Percentiles rank a stretch among this genome's conserved stretches.
These are phyloP conservation scores for Arachnomyces sp. DNA, from an alignment of 2,329 filamentous ascomycete genomes.

Conservation along the genomic window DNA sequence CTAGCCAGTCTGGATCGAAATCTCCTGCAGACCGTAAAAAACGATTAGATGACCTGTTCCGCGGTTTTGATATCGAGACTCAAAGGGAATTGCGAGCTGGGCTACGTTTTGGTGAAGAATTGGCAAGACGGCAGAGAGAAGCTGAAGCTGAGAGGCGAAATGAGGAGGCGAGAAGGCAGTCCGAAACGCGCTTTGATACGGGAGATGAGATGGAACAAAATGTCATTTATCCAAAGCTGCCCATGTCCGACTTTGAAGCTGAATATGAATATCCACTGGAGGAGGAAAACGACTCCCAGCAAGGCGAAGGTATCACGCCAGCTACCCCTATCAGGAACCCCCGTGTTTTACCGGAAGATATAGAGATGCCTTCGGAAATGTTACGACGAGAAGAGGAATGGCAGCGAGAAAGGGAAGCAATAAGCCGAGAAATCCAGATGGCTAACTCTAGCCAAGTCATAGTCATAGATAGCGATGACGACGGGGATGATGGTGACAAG, in stretches of 20 bases:
- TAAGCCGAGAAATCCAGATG: conserved; percentile 37
- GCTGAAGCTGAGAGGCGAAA: conserved; percentile 2
- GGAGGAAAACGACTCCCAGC: too few species aligned
- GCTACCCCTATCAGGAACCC: too few species aligned
- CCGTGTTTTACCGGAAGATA: too few species aligned
- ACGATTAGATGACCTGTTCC: conserved; percentile 28
- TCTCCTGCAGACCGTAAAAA: conserved; percentile 18
- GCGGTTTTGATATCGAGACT: conserved; percentile 30
- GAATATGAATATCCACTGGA: too few species aligned
- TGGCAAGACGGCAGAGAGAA: conserved; percentile 29
- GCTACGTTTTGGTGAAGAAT: conserved; percentile 35
- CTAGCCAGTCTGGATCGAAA: conserved; percentile 6
- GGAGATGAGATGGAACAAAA: conserved; percentile 2
- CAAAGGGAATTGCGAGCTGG: conserved; percentile 35
- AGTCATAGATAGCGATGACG: conserved; percentile 36
- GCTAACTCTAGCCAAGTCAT: conserved; percentile 38
- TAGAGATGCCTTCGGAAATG: conserved; percentile 16
- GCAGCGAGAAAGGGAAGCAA: conserved; percentile 38
- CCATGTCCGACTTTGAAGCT: background rate
- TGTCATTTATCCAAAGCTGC: conserved; percentile 1
- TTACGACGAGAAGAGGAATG: conserved; percentile 32
- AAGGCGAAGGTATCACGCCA: too few species aligned
- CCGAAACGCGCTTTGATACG: conserved; percentile 3
- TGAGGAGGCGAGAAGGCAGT: conserved; percentile 8
- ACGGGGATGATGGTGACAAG: conserved; percentile 9